Base-by-base conservation (phyloP, 2,329 filamentous ascomycete species). In the Alternaria hordeiaustralica region DNA sequence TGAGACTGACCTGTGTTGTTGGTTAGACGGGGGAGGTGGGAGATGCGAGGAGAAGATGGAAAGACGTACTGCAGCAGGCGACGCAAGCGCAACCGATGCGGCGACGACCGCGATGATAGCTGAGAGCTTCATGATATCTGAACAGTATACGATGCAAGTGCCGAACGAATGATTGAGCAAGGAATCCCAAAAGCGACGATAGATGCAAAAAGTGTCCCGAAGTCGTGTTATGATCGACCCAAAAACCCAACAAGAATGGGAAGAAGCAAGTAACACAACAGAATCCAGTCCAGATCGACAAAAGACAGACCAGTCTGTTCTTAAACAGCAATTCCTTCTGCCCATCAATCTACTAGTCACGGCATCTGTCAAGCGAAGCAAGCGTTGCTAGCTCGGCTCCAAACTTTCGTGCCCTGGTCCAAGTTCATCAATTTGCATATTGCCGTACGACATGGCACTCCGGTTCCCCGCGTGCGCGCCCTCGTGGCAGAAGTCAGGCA, bases 111-210 rank as follows among this genome's bases (percentile, higher is more conserved):
- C 65, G 11, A 76, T 55, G 41, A 76, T n/a, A 4, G 63, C 64
- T 15, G 70, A 70, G 55, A 76, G 36, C 61, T 72, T 76, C 74
- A 78, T 78, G 28, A 20, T 36, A 12, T 51, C 5, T 9, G n/a
- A n/a, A n/a, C n/a, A n/a, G n/a, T 11, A 30, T 13, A 5, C 18
- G 11, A 21, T 33, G 20, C 26, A 5, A 6, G 7, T 15, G 13
- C 12, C 8, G 1, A 11, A 41, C 5, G 36, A 1, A n/a, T 0
- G 2, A 53, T 25, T 21, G 28, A 53, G 5, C 45, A 2, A 47
- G 1, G 0, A 26, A 7, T 4, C 3, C 13, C 28, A 53, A 41
- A 25, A 5, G 13, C 3, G 49, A 53, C 2, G 11, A n/a, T n/a
- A n/a, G n/a, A n/a, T n/a, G n/a, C n/a, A n/a, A n/a, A n/a, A n/a